These are phyloP conservation scores for Stemphylium vesicarium DNA, from an alignment of 2,329 filamentous ascomycete genomes.

Conservation along the genomic window DNA sequence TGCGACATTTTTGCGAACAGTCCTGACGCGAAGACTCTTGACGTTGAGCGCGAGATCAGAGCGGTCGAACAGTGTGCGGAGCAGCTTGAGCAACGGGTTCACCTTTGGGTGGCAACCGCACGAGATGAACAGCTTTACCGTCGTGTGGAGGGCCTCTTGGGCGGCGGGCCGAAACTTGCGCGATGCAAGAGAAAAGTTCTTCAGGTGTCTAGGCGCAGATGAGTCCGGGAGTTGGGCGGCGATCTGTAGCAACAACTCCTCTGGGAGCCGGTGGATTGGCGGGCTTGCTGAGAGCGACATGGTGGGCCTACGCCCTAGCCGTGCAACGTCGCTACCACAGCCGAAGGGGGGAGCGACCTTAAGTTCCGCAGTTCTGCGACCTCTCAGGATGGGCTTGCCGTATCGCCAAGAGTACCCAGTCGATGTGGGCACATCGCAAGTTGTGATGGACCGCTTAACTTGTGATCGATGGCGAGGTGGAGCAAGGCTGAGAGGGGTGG, in stretches of 20 bases:
- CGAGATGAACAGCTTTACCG: conserved; percentile 6
- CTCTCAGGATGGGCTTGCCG: too few species aligned
- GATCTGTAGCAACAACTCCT: conserved; percentile 30
- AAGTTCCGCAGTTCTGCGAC: too few species aligned
- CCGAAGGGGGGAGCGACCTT: too few species aligned
- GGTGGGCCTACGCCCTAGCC: not conserved
- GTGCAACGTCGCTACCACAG: too few species aligned
- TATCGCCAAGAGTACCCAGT: too few species aligned
- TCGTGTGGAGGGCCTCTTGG: conserved; percentile 25
- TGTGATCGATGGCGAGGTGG: too few species aligned
- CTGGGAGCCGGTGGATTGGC: conserved; percentile 21
- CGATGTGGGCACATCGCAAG: too few species aligned
- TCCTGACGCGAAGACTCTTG: conserved; percentile 23
- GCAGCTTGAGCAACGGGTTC: conserved; percentile 19
- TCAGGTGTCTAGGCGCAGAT: conserved; percentile 17
- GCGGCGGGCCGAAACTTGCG: conserved; percentile 25
- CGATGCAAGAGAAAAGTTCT: conserved; percentile 23
- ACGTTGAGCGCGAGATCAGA: conserved; percentile 29
- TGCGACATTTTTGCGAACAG: conserved; percentile 22
- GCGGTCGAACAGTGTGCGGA: conserved; percentile 30
- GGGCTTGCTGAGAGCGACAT: not conserved
- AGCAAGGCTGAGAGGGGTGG: too few species aligned
- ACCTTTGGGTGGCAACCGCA: too few species aligned
- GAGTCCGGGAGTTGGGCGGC: conserved; percentile 21
- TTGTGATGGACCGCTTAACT: too few species aligned